phyloP scores from a whole-genome alignment of 164 flowering plant species.

The Platanus orientalis region DNA sequence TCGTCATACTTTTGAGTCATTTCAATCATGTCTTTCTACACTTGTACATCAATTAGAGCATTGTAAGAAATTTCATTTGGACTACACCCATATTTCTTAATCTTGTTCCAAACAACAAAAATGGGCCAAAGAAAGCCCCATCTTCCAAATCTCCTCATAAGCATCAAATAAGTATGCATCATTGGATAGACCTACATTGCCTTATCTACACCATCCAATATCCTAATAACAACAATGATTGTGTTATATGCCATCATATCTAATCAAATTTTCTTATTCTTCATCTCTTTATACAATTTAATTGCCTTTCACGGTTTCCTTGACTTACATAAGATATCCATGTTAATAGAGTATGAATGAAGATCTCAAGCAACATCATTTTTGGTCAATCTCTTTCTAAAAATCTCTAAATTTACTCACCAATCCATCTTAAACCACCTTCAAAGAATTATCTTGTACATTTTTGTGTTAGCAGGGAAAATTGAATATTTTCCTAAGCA shows the following conservation, averaged over 20 bases:
- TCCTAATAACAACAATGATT: conserved; percentile 61
- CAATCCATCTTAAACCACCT: conserved; percentile 82
- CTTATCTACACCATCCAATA: conserved; percentile 67
- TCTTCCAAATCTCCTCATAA: conserved; percentile 83
- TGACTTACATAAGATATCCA: conserved; percentile 79
- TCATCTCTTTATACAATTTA: conserved; percentile 81
- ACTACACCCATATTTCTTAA: conserved; percentile 68
- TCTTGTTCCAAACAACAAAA: conserved; percentile 73
- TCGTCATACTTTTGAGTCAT: conserved; percentile 73
- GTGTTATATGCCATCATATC: conserved; percentile 85
- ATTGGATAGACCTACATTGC: conserved; percentile 53
- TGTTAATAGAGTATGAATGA: conserved; percentile 78
- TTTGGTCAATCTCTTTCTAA: conserved; percentile 85
- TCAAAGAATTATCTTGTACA: conserved; percentile 68
- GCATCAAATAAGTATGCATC: conserved; percentile 88
- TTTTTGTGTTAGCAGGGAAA: conserved; percentile 33
- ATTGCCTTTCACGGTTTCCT: conserved; percentile 88
- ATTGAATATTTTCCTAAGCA: conserved; percentile 28
- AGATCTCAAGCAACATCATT: conserved; percentile 56
- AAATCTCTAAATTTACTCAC: conserved; percentile 83
- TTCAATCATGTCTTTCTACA: conserved; percentile 81
- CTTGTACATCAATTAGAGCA: conserved; percentile 80
- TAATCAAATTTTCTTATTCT: conserved; percentile 51
- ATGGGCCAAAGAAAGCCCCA: conserved; percentile 91
- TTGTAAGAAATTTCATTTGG: conserved; percentile 78